Evolutionary conservation across 768 basidiomycete genomes (phyloP).

Genomic region (Mycena crocata): DNA sequence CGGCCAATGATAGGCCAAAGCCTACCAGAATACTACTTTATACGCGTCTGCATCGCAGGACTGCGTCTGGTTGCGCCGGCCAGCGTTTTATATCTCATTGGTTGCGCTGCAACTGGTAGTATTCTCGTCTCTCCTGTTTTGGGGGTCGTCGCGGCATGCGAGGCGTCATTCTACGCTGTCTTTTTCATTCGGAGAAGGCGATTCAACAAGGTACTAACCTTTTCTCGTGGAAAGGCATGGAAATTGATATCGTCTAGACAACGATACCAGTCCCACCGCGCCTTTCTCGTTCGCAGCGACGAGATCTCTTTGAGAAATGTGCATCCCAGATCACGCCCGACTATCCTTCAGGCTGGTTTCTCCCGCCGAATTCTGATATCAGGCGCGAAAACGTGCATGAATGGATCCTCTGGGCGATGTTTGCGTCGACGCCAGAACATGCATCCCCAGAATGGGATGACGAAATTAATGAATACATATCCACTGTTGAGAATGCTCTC

Average conservation of each 20-base stretch:
- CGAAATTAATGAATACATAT: constrained; percentile 63
- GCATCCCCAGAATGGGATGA: constrained; percentile 54
- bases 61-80: constrained; percentile 64
- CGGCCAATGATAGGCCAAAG: constrained; percentile 59
- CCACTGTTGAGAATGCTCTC: constrained; percentile 51
- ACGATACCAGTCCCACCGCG: constrained; percentile 48
- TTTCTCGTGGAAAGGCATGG: neutral
- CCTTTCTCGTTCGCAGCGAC: constrained; percentile 55
- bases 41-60: constrained; percentile 55
- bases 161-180: constrained; percentile 61
- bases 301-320: constrained; percentile 63
- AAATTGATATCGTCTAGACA: constrained; percentile 40
- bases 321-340: constrained; percentile 39
- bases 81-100: constrained; percentile 54
- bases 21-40: constrained; percentile 64
- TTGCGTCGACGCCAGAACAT: constrained; percentile 52
- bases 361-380: constrained; percentile 44
- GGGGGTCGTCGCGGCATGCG: constrained; percentile 50
- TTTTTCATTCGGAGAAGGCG: constrained; percentile 59
- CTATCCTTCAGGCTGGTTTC: constrained; percentile 67
- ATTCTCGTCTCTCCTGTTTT: constrained; percentile 44
- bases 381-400: constrained; percentile 63
- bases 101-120: constrained; percentile 37
- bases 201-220: constrained; percentile 57
- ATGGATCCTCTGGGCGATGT: constrained; percentile 77